A percentile compares a stretch with the other conserved stretches of the same genome.
phyloP scores from a whole-genome alignment of 805 yeast genomes.

The Starmera quercuum region DNA sequence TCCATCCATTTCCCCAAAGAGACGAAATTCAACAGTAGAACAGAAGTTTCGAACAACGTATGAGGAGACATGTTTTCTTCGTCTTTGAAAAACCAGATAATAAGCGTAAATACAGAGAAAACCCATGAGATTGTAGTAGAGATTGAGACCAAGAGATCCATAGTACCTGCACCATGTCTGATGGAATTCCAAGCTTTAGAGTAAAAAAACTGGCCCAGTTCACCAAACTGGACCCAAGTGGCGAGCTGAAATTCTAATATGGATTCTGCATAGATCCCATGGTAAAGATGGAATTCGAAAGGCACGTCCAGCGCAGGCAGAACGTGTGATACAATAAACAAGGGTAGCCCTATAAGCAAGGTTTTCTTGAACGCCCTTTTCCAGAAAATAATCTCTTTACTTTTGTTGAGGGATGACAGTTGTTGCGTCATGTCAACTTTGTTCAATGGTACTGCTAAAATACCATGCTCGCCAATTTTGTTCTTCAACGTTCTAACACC shows the following conservation, averaged over 20 bases:
- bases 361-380: conserved; percentile 44
- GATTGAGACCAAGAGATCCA: conserved; percentile 85
- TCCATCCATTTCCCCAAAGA: conserved; percentile 89
- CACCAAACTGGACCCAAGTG: conserved; percentile 49
- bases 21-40: conserved; percentile 79
- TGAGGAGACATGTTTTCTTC: conserved; percentile 43
- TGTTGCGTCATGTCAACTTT: conserved; percentile 59
- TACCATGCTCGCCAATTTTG: conserved; percentile 42
- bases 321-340: conserved; percentile 42
- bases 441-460: conserved; percentile 40
- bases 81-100: conserved; percentile 37
- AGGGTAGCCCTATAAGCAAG: conserved; percentile 53
- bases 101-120: conserved; percentile 63
- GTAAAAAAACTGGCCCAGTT: conserved; percentile 56
- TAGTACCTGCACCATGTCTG: conserved; percentile 66
- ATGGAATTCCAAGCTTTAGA: conserved; percentile 58
- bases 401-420: conserved; percentile 56
- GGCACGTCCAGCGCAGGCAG: conserved; percentile 30
- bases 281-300: conserved; percentile 24
- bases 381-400: conserved; percentile 73
- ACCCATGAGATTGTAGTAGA: conserved; percentile 74
- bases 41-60: conserved; percentile 77
- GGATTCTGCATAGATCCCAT: conserved; percentile 61
- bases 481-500: conserved; percentile 63
- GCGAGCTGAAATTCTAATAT: conserved; percentile 51